Evolutionary conservation across 2,329 filamentous ascomycete species (phyloP), one percentile per base, ranked within the genome.

Genomic region (Blumeria graminis): DNA sequence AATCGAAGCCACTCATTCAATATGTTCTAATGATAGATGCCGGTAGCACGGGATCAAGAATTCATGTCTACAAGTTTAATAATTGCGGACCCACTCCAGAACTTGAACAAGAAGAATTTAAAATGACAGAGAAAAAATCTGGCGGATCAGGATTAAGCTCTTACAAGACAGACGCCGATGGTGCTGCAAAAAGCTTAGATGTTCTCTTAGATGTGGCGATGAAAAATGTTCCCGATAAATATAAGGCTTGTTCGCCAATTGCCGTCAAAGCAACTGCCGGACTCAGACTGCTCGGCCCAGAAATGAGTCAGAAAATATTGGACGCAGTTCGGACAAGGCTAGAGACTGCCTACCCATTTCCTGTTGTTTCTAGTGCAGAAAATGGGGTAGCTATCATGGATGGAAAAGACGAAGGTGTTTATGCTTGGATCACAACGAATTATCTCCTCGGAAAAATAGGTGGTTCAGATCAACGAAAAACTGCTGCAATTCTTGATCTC

Each of bases 11-110:
- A 54, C 79, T 98, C 62, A 82, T 95, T 60, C 92, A 98, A 68
- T 98, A 96, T 72, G 93, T 92, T 59, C 78, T 96, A 65, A 98
- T 98, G 92, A 86, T 98, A 66, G 92, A 98, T 70, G 92, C 92
- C 52, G 92, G 92, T 64, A 96, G 89, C 74, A 96, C 92, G 56
- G 92, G 92, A 59, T 96, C 92, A 59, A 84, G 92, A 64, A 95
- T 98, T 67, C 93, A 98, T 72, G 88, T 96, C 58, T 98, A 95
- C 76, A 86, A 88, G 68, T 98, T 96, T 78, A 96, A 96, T 76
- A 96, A 96, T 73, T 98, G 90, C 72, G 92, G 89, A 11, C 72
- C 86, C 7, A 89, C 89, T n/a, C 92, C 92, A 32, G 89, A 95
- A 71, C 78, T 98, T 55, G 92, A 98, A 71, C 74, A 81, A 66